These are phyloP conservation scores for Glarea lozoyensis DNA, from an alignment of 495 filamentous ascomycete genomes.

Conservation along the genomic window DNA sequence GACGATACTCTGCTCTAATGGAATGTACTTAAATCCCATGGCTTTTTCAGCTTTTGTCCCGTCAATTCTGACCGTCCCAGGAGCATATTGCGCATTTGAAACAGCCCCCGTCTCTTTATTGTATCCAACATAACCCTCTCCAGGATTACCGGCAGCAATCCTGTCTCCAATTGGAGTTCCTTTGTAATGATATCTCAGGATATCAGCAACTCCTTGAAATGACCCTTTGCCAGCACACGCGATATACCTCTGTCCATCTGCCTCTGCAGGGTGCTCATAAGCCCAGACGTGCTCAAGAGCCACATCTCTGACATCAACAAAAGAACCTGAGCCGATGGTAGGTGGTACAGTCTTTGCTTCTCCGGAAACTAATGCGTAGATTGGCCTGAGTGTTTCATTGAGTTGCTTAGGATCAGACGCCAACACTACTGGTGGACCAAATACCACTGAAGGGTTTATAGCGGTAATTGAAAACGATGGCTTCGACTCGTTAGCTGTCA, in stretches of 20 bases:
- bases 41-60: slow-evolving; percentile 12
- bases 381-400: slow-evolving; percentile 20
- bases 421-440: slow-evolving; percentile 19
- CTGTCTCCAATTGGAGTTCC: slow-evolving; percentile 23
- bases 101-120: slow-evolving; percentile 16
- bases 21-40: slow-evolving; percentile 16
- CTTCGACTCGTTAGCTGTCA: slow-evolving; percentile 3
- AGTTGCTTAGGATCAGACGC: slow-evolving; percentile 8
- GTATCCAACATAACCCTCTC: slow-evolving; percentile 28
- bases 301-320: slow-evolving; percentile 38
- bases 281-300: slow-evolving; percentile 28
- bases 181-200: slow-evolving; percentile 25
- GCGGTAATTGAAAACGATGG: slow-evolving; percentile 20
- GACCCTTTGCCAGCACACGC: slow-evolving; percentile 18
- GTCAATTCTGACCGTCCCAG: slow-evolving; percentile 1
- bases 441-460: slow-evolving; percentile 19
- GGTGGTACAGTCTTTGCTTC: slow-evolving; percentile 6
- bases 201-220: slow-evolving; percentile 30
- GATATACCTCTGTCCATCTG: slow-evolving; percentile 30
- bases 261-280: slow-evolving; percentile 24
- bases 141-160: slow-evolving; percentile 29
- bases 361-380: slow-evolving; percentile 19
- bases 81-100: background rate
- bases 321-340: slow-evolving; percentile 17
- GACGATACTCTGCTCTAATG: slow-evolving; percentile 9